Evolutionary conservation across 345 rosid species (phyloP), one percentile per base, ranked within the genome.

Genomic region (Abelmoschus esculentus): DNA sequence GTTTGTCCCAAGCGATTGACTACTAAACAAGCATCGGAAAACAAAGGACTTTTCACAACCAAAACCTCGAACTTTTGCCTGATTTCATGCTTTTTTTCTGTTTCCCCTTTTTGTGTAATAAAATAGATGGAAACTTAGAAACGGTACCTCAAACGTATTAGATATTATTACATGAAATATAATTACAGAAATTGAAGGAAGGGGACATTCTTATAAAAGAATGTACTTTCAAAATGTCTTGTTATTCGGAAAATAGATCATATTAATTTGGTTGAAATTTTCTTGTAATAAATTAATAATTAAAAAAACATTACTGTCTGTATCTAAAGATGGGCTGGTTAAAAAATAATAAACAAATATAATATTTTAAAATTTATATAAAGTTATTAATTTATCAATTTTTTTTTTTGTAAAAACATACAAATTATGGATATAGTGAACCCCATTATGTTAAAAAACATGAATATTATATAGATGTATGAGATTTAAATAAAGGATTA

Each of bases 171-270:
- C 15, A 11, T 46, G 15, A 46, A 46, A 46, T 11, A 10, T 10
- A 46, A 12, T 10, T 12, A n/a, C 52, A 12, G 12, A 13, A 12
- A 46, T 46, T 46, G 50, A 46, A 13, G 0, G 1, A n/a, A n/a
- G n/a, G 75, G 64, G 69, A 72, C 54, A 70, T 34, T 73, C 68
- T 74, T 60, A 52, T 56, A 73, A 29, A 53, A 40, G 75, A 75
- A 75, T 72, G 77, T 64, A 15, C 46, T 42, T 42, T 10, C 46
- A 10, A 42, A 42, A 42, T 42, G 46, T 8, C 13, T 42, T 42
- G 46, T 14, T 28, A 47, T 65, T 65, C 61, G n/a, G 26, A 56
- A 58, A 13, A 58, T 28, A 57, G 28, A 28, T 12, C 13, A 7
- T 29, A 58, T 13, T 28, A 57, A n/a, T n/a, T n/a, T n/a, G 17